Evolutionary conservation across 441 rosid genomes (phyloP).

Genomic region (Jatropha podagrica): DNA sequence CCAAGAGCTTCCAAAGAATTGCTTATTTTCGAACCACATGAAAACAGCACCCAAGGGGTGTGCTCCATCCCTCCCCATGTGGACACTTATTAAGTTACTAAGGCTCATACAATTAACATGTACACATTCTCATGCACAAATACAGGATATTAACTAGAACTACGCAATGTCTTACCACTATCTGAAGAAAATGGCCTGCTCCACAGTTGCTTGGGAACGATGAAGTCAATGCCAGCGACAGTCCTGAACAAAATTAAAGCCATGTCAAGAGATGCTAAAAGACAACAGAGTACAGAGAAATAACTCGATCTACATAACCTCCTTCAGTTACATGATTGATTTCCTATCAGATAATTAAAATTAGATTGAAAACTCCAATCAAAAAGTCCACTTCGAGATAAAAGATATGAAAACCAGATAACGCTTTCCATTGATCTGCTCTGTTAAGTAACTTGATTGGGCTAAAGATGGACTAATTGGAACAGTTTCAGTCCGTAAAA

Average conservation of each 20-base stretch:
- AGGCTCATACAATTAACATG: not conserved
- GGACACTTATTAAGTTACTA: not conserved
- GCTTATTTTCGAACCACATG: not conserved
- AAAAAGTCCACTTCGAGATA: not conserved
- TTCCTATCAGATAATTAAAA: not conserved
- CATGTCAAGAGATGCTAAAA: not conserved
- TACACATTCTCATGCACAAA: not conserved
- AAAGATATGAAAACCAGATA: not conserved
- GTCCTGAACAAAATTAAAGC: slow-evolving; percentile 33
- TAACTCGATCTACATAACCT: not conserved
- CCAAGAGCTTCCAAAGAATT: not conserved
- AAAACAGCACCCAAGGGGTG: not conserved
- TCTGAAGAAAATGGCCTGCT: slow-evolving; percentile 70
- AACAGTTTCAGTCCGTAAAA: not conserved
- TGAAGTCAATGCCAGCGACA: slow-evolving; percentile 33
- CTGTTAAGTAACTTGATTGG: not conserved
- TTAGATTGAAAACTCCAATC: not conserved
- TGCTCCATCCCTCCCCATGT: not conserved
- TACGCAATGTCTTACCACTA: slow-evolving; percentile 44
- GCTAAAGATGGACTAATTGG: not conserved
- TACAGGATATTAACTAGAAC: slow-evolving; percentile 8
- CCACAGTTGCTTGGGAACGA: slow-evolving; percentile 46
- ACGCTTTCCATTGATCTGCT: not conserved
- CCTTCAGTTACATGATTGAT: not conserved
- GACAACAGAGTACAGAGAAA: not conserved